phyloP scores from a whole-genome alignment of 2,329 filamentous ascomycete species.

The Helicocarpus griseus region DNA sequence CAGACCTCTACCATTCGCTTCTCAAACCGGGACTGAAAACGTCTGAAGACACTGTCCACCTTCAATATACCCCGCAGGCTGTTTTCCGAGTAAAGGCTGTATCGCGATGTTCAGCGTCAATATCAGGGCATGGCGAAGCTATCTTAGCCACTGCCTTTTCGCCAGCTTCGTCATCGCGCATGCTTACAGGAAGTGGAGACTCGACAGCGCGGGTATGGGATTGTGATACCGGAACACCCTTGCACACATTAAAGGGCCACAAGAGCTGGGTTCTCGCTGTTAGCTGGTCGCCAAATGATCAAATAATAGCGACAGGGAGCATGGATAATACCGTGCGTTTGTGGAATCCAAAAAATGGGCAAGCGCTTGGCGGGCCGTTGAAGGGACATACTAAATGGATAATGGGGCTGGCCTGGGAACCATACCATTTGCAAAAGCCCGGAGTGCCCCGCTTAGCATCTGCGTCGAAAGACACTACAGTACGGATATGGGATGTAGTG shows the following conservation, averaged over 20 bases:
- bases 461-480: conserved; percentile 79
- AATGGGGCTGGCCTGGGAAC: conserved; percentile 82
- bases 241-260: conserved; percentile 74
- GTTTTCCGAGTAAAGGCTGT: conserved; percentile 90
- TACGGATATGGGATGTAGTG: conserved; percentile 77
- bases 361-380: conserved; percentile 58
- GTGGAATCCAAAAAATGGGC: conserved; percentile 78
- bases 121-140: conserved; percentile 83
- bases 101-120: conserved; percentile 77
- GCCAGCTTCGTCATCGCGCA: conserved; percentile 61
- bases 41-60: conserved; percentile 52
- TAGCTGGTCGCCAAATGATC: conserved; percentile 75
- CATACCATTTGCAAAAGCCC: conserved; percentile 69
- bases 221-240: conserved; percentile 67
- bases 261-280: conserved; percentile 84
- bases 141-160: conserved; percentile 83
- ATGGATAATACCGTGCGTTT: conserved; percentile 89
- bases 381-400: conserved; percentile 88
- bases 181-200: conserved; percentile 86
- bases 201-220: conserved; percentile 90
- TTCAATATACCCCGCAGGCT: conserved; percentile 69
- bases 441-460: conserved; percentile 74
- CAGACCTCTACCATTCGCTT: conserved; percentile 42
- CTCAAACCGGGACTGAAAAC: conserved; percentile 42
- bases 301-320: conserved; percentile 73